Evolutionary conservation across 2,329 filamentous ascomycete species (phyloP), one percentile per base, ranked within the genome.

Genomic region (Graphilbum ipis-grandicollis): DNA sequence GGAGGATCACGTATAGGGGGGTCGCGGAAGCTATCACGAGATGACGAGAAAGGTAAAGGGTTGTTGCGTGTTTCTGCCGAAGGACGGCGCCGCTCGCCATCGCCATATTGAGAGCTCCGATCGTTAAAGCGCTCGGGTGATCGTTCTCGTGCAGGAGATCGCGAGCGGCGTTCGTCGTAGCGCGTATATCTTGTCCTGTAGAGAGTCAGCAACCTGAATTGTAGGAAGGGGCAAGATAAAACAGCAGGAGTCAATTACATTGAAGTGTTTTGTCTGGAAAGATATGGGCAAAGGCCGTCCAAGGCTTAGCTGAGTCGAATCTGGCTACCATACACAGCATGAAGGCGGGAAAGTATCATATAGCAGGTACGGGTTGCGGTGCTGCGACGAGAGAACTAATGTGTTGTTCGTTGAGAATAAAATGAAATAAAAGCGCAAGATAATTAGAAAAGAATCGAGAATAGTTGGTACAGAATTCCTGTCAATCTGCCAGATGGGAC

Each of bases 71-170:
- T 61, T 48, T 76, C 72, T 37, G 64, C 62, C 2, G 66, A 71
- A n/a, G 75, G 75, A 35, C 77, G 71, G 39, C 82, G 71, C 42
- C 79, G 69, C 51, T 86, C 80, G 44, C 66, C 65, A 48, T 83
- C 69, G 47, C 61, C 58, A 44, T 71, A 73, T 44, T 68, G 63
- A 9, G 65, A 61, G 18, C 53, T 56, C 39, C 68, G 60, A 42
- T 73, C 65, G 42, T 51, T 54, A 41, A 66, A 83, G 41, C 75
- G 69, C 46, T 74, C 72, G 35, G 77, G 75, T 19, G 77, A 83
- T 46, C 79, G 68, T 49, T 83, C 77, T 50, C 77, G 65, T 4
- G 42, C 32, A 43, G 70, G 65, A 47, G 68, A 79, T 52, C 73
- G 67, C 44, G 72, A 78, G 56, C 65, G 71, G 52, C 65, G 69